These are phyloP conservation scores for Linnemannia hyalina DNA, from an alignment of 192 early-diverging fungal species.

Conservation along the genomic window DNA sequence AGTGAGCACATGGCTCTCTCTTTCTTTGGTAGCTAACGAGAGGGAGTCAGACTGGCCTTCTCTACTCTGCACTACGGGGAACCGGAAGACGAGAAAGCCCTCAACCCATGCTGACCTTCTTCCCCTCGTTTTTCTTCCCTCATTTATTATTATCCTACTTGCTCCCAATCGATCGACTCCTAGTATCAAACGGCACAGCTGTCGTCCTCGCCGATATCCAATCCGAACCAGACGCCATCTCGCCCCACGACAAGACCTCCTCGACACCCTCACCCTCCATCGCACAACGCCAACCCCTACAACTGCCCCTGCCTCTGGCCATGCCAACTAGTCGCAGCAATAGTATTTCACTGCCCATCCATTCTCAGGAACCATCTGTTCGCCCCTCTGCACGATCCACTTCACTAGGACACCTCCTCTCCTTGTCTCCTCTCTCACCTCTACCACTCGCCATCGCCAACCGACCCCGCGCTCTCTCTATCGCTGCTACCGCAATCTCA, in stretches of 20 bases:
- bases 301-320: background rate
- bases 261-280: background rate
- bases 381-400: slow-evolving; percentile 26
- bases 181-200: background rate
- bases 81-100: background rate
- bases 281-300: background rate
- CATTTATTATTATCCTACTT: background rate
- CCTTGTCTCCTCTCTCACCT: background rate
- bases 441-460: background rate
- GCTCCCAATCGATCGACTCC: background rate
- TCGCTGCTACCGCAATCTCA: slow-evolving; percentile 33
- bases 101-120: background rate
- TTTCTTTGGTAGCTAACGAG: background rate
- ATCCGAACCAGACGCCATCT: background rate
- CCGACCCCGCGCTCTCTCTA: slow-evolving; percentile 29
- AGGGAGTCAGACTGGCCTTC: background rate
- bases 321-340: slow-evolving; percentile 23
- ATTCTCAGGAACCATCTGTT: background rate
- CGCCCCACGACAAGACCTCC: background rate
- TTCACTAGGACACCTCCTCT: slow-evolving; percentile 35
- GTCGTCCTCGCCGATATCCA: background rate
- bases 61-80: background rate
- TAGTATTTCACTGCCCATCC: slow-evolving; percentile 24
- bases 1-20: slow-evolving; percentile 4
- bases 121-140: background rate